These are phyloP conservation scores for Venturiaceae sp. DNA, from an alignment of 2,329 filamentous ascomycete species.

Conservation along the genomic window DNA sequence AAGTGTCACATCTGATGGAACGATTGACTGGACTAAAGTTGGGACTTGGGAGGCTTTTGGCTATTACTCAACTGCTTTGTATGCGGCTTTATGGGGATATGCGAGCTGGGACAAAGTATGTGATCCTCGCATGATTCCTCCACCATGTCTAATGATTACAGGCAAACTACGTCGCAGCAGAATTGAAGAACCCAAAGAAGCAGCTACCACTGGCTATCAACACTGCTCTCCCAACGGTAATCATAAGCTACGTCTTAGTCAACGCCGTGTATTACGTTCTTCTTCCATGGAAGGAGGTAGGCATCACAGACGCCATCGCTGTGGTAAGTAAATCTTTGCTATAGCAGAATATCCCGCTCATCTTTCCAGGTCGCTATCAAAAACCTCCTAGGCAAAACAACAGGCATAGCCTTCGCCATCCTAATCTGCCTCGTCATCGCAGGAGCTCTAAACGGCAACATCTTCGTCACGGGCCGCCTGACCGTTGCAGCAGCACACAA, in stretches of 20 bases:
- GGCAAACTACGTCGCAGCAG: constrained; percentile 28
- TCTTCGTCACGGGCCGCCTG: constrained; percentile 53
- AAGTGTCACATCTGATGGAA: constrained; percentile 34
- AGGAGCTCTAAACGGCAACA: constrained; percentile 52
- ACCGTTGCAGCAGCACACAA: constrained; percentile 42
- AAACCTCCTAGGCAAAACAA: constrained; percentile 40
- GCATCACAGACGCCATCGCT: constrained; percentile 51
- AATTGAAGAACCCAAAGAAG: constrained; percentile 23
- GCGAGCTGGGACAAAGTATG: constrained; percentile 57
- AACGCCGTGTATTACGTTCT: constrained; percentile 55
- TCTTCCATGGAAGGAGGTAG: constrained; percentile 49
- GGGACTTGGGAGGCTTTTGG: constrained; percentile 50
- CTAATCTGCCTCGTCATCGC: constrained; percentile 53
- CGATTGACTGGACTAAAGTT: constrained; percentile 27
- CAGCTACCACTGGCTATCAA: constrained; percentile 51
- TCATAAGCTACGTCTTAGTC: constrained; percentile 48
- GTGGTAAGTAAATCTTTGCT: constrained; percentile 38
- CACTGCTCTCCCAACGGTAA: constrained; percentile 49
- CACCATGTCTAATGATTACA: constrained; percentile 11
- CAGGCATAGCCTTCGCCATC: constrained; percentile 44
- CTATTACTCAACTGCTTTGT: constrained; percentile 50
- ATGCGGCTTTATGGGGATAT: constrained; percentile 55
- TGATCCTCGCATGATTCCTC: no score
- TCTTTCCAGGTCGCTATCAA: constrained; percentile 44
- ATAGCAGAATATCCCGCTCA: constrained; percentile 16